Conservation (phyloP, 129 eudicot species). For the Chrysanthemum makinoi region DNA sequence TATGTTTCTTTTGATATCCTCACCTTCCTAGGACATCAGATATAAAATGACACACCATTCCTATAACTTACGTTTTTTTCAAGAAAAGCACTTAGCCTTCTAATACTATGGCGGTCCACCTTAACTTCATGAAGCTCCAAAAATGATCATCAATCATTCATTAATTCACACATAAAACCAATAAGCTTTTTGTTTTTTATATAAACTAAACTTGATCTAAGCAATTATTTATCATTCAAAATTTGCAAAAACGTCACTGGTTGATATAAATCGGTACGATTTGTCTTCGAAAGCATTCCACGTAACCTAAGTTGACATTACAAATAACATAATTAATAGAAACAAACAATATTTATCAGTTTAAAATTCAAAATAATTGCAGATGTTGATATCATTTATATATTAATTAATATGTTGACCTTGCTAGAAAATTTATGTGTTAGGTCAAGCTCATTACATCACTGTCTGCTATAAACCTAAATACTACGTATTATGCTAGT, state of each 20-base stretch:
- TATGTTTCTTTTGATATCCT: too few species aligned
- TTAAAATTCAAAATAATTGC: background rate
- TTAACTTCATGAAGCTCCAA: too few species aligned
- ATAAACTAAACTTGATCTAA: too few species aligned
- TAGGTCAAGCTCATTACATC: slow-evolving; percentile 31
- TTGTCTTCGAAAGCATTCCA: slow-evolving; percentile 1
- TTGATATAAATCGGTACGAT: background rate
- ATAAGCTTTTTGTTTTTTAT: background rate
- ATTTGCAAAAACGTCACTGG: background rate
- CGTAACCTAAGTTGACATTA: slow-evolving; percentile 25
- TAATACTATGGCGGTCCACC: too few species aligned
- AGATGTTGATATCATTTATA: slow-evolving; percentile 8
- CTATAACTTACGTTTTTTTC: too few species aligned
- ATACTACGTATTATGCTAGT: slow-evolving; percentile 6
- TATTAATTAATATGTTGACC: slow-evolving; percentile 22
- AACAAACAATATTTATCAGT: background rate
- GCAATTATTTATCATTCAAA: too few species aligned
- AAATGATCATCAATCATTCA: too few species aligned
- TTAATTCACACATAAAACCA: too few species aligned
- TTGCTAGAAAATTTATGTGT: slow-evolving; percentile 19
- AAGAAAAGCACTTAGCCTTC: too few species aligned
- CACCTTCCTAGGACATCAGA: too few species aligned
- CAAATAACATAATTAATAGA: background rate
- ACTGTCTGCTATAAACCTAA: slow-evolving; percentile 19
- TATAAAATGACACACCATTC: too few species aligned